Percentiles rank a stretch among this genome's conserved stretches.
phyloP scores from a whole-genome alignment of 1,284 basidiomycete genomes.

The Malassezia restricta region DNA sequence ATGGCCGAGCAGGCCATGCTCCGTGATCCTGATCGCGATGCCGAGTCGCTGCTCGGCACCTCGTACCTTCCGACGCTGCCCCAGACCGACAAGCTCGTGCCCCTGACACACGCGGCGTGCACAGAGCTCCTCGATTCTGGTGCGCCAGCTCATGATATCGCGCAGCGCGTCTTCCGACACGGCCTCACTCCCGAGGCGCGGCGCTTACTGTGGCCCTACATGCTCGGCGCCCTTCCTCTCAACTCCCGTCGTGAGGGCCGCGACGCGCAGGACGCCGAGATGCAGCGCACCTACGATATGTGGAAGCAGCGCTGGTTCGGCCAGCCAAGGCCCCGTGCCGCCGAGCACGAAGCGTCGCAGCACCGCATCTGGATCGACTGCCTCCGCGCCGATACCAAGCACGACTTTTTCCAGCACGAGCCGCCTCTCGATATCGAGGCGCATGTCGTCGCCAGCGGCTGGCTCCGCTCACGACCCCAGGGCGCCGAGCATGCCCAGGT shows the following conservation, averaged over 20 bases:
- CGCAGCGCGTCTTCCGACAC: slow-evolving; percentile 28
- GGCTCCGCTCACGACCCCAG: slow-evolving; percentile 51
- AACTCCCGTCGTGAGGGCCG: slow-evolving; percentile 47
- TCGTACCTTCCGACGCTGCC: slow-evolving; percentile 3
- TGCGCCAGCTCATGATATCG: slow-evolving; percentile 17
- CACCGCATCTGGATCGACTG: slow-evolving; percentile 91
- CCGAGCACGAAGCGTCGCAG: slow-evolving; percentile 52
- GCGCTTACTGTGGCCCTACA: slow-evolving; percentile 65
- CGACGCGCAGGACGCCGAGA: slow-evolving; percentile 16
- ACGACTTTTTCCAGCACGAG: slow-evolving; percentile 59
- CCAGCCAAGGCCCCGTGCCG: slow-evolving; percentile 4
- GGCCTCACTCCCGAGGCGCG: slow-evolving; percentile 25
- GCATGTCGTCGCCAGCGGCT: slow-evolving; percentile 23
- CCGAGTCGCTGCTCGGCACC: slow-evolving; percentile 1
- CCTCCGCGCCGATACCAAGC: slow-evolving; percentile 83
- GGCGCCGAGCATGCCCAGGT: slow-evolving; percentile 55
- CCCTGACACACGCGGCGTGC: slow-evolving; percentile 24
- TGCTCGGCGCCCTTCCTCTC: slow-evolving; percentile 76
- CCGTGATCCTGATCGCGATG: slow-evolving; percentile 12
- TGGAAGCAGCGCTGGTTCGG: slow-evolving; percentile 23
- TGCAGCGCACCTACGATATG: slow-evolving; percentile 19
- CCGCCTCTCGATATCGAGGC: slow-evolving; percentile 21
- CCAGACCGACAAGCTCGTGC: not conserved
- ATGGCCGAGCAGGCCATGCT: slow-evolving; percentile 16
- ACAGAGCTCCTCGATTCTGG: slow-evolving; percentile 20